Base-by-base conservation (phyloP, 805 yeast species). In the Blastobotrys peoriensis region DNA sequence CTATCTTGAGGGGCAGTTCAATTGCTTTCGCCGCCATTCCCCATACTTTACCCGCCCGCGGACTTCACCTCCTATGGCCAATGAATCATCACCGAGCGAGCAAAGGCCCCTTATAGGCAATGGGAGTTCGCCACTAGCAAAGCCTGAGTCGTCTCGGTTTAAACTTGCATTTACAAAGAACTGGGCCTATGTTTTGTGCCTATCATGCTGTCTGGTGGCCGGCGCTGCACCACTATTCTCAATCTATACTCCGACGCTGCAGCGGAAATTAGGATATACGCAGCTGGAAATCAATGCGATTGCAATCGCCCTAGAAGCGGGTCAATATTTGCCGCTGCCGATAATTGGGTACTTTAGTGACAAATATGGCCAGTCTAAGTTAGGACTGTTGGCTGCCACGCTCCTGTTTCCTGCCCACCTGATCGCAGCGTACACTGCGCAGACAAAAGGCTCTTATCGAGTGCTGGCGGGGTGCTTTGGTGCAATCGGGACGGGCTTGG, bases 141-240 rank as follows among this genome's bases (percentile, higher is more conserved):
- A n/a, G n/a, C n/a, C n/a, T n/a, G n/a, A n/a, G n/a, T n/a, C n/a
- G n/a, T n/a, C n/a, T n/a, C n/a, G n/a, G n/a, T n/a, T n/a, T n/a
- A n/a, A n/a, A n/a, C n/a, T n/a, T n/a, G 13, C 30, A 25, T 25
- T 25, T 8, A 25, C 30, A 8, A 25, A 25, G 30, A 8, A 25
- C 8, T 25, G 30, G 30, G 30, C 30, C 13, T 25, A 25, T 25
- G 13, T 8, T 25, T 25, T 25, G 13, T 25, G 30, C 30, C 8
- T 25, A 25, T 8, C 13, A 8, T 25, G 30, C 13, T 25, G 96
- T 63, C 68, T 87, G 2, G 73, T 82, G 38, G 80, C 87, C 19
- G 97, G 96, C 0, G 84, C 94, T 3, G 83, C 91, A 41, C 71
- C 86, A 47, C 71, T 89, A 17, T 86, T 88, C 60, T 82, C 96